Percentiles rank a stretch among this genome's conserved stretches.
Conservation (phyloP, 257 asterid species). For the Solanum bulbocastanum region DNA sequence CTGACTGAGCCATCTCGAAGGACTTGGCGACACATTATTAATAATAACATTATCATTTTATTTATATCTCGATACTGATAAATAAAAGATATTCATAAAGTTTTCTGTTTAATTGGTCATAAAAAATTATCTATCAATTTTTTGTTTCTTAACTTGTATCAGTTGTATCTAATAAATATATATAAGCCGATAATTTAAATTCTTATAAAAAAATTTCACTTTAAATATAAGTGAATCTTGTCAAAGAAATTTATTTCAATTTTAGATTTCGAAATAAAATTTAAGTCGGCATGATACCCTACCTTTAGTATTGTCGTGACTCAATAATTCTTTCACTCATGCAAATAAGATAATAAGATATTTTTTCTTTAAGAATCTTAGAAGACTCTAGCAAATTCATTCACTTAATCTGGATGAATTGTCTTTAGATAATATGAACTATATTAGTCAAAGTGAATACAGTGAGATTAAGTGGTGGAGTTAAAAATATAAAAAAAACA, state of each 20-base stretch:
- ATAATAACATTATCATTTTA: not conserved
- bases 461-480: not conserved
- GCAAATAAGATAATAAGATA: not conserved
- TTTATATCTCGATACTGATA: not conserved
- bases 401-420: not conserved
- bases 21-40: too few species aligned
- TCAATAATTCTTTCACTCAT: not conserved
- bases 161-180: not conserved
- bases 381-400: not conserved
- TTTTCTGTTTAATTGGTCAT: not conserved
- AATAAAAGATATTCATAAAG: not conserved
- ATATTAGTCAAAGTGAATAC: not conserved
- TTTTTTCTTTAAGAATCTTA: not conserved
- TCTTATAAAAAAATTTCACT: accelerated
- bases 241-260: not conserved
- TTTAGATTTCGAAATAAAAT: not conserved
- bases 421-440: not conserved
- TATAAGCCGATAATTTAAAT: accelerated
- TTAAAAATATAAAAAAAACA: too few species aligned
- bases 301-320: not conserved
- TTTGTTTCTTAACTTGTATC: not conserved
- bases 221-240: accelerated
- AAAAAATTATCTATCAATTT: not conserved
- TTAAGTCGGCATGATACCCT: not conserved
- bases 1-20: too few species aligned